Percentiles rank a stretch among this genome's conserved stretches.
Conservation (phyloP, 2,329 filamentous ascomycete genomes). For the Colletotrichum sp. region DNA sequence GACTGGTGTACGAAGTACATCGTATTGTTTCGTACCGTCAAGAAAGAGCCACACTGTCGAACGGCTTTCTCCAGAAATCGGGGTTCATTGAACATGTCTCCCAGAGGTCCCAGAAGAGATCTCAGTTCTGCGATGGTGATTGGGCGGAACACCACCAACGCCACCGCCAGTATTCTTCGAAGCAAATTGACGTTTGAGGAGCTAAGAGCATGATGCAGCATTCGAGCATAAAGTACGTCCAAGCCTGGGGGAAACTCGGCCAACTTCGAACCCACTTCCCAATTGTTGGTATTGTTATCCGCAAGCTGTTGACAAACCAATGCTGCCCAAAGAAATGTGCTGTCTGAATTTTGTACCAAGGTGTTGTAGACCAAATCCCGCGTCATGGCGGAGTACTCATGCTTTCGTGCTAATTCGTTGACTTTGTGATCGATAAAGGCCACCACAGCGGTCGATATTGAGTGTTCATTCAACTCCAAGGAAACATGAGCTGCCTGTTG, state of each 20-base stretch:
- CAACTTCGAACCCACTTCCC: not conserved
- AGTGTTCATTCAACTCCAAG: slow-evolving; percentile 41
- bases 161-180: slow-evolving; percentile 35
- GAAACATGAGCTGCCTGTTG: slow-evolving; percentile 27
- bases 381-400: not conserved
- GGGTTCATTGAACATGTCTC: accelerated
- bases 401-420: slow-evolving; percentile 21
- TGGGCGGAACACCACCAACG: slow-evolving; percentile 37
- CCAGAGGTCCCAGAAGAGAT: slow-evolving; percentile 22
- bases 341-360: slow-evolving; percentile 35
- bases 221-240: slow-evolving; percentile 39
- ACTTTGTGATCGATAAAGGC: slow-evolving; percentile 39
- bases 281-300: not conserved
- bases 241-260: slow-evolving; percentile 37
- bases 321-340: slow-evolving; percentile 45
- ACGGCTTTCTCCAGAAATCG: not conserved
- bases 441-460: slow-evolving; percentile 36
- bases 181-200: too few species aligned
- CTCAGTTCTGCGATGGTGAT: slow-evolving; percentile 37
- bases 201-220: slow-evolving; percentile 41
- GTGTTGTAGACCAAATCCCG: slow-evolving; percentile 9
- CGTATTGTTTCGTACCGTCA: slow-evolving; percentile 29
- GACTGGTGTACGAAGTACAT: slow-evolving; percentile 49
- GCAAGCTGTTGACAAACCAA: slow-evolving; percentile 22
- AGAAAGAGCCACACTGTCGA: slow-evolving; percentile 13